Base-by-base conservation (phyloP, 2,329 filamentous ascomycete species). In the Trichoderma endophyticum region DNA sequence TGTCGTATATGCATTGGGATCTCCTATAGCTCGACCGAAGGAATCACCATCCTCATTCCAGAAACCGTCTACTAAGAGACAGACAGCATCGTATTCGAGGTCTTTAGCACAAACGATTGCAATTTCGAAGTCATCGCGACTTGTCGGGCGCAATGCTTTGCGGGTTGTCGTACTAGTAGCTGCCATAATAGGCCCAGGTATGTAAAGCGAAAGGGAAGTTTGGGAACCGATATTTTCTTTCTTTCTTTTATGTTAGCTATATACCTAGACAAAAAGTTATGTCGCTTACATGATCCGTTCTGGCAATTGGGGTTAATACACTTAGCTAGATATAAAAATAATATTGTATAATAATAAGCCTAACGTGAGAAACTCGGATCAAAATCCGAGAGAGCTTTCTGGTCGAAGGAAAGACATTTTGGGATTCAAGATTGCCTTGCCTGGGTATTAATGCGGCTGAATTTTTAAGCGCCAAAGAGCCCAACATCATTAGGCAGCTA, bases 291-390 rank as follows among this genome's bases (percentile, higher is more conserved):
- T 1, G 6, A n/a, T n/a, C n/a, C n/a, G n/a, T n/a, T n/a, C n/a
- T n/a, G n/a, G n/a, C n/a, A n/a, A n/a, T n/a, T n/a, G n/a, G n/a
- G n/a, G n/a, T n/a, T n/a, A n/a, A n/a, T n/a, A n/a, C n/a, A n/a
- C n/a, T n/a, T 4, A 43, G 0, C 7, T 9, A 43, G 1, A 43
- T 43, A 3, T 43, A n/a, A n/a, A 9, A n/a, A 43, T 0, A n/a
- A 43, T 43, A 7, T 9, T n/a, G 39, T 15, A n/a, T 4, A 9
- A n/a, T n/a, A 18, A 4, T n/a, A 7, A 0, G 18, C 18, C 1
- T 3, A n/a, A n/a, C 7, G 15, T n/a, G 39, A 43, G 39, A n/a
- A 43, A n/a, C 18, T 43, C 7, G 0, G 39, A n/a, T 43, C 39
- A 9, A 43, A 43, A 9, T n/a, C 36, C 39, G 1, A 43, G 7